Evolutionary conservation across 176 grass and related monocot species (phyloP).

Genomic region (Triticum timopheevii): DNA sequence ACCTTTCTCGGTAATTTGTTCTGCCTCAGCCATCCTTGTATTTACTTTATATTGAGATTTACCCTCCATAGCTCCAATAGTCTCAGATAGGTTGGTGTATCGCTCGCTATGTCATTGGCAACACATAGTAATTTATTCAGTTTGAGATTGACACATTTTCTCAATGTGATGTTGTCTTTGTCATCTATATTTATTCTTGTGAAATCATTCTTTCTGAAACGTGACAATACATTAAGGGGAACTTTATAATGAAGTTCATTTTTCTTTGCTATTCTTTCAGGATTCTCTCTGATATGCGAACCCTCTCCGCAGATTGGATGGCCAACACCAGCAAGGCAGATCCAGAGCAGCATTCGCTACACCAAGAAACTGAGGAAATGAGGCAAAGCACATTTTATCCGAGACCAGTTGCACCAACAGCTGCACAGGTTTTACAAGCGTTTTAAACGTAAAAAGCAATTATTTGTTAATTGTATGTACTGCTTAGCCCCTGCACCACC

Average conservation of each 20-base stretch:
- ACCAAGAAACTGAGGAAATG: conserved; percentile 80
- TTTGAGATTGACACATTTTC: not conserved
- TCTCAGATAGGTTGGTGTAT: not conserved
- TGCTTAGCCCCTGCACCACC: not conserved
- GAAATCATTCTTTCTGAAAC: conserved; percentile 10
- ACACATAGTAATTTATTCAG: not conserved
- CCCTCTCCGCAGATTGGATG: conserved; percentile 98
- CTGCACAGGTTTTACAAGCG: conserved; percentile 70
- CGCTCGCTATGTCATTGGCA: not conserved
- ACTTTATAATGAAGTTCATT: conserved; percentile 18
- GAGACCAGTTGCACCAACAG: conserved; percentile 94
- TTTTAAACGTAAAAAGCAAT: not conserved
- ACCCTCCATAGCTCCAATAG: conserved; percentile 12
- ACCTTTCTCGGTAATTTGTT: conserved; percentile 81
- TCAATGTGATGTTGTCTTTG: conserved; percentile 8
- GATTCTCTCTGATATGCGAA: conserved; percentile 99
- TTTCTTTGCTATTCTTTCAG: conserved; percentile 65
- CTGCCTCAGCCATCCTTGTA: conserved; percentile 16
- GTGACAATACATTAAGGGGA: conserved; percentile 16
- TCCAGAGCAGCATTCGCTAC: conserved; percentile 63
- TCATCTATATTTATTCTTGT: not conserved
- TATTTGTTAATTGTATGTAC: conserved; percentile 12
- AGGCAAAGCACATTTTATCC: conserved; percentile 84
- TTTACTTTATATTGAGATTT: conserved; percentile 18
- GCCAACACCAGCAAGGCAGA: conserved; percentile 85